phyloP scores from a whole-genome alignment of 306 rosid genomes.

The Fagus sylvatica region DNA sequence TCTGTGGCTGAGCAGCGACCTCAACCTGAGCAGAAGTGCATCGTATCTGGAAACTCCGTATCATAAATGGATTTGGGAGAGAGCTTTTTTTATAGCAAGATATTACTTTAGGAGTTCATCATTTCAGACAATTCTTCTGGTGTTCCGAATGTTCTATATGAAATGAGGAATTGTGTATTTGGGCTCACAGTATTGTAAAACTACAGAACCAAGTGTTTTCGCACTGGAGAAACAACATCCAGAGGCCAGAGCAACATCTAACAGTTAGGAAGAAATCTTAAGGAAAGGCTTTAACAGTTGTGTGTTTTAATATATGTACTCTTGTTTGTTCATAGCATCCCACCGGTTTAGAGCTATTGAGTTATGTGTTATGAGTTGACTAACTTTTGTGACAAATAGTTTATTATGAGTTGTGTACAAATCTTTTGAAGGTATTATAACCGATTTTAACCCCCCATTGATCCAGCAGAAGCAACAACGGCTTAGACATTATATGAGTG shows the following conservation, averaged over 20 bases:
- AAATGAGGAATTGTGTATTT: not conserved
- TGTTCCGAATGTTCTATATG: not conserved
- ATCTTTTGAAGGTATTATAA: too few species aligned
- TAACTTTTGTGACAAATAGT: too few species aligned
- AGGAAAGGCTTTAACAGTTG: not conserved
- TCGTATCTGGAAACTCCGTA: not conserved
- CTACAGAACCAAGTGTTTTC: not conserved
- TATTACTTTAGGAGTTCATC: not conserved
- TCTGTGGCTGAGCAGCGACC: not conserved
- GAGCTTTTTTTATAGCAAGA: not conserved
- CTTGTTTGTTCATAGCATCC: not conserved
- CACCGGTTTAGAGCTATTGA: not conserved
- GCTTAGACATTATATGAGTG: too few species aligned
- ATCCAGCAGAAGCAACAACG: too few species aligned
- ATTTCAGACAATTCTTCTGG: not conserved
- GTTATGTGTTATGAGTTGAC: not conserved
- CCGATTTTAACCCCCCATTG: too few species aligned
- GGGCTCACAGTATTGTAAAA: not conserved
- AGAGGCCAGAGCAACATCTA: not conserved
- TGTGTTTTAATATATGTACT: not conserved
- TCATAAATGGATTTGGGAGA: not conserved
- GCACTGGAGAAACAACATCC: not conserved
- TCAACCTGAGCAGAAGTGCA: not conserved
- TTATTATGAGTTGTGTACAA: too few species aligned
- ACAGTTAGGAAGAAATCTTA: not conserved